Evolutionary conservation across 805 yeast genomes (phyloP).

Genomic region (Wickerhamomyces subpelliculosus): DNA sequence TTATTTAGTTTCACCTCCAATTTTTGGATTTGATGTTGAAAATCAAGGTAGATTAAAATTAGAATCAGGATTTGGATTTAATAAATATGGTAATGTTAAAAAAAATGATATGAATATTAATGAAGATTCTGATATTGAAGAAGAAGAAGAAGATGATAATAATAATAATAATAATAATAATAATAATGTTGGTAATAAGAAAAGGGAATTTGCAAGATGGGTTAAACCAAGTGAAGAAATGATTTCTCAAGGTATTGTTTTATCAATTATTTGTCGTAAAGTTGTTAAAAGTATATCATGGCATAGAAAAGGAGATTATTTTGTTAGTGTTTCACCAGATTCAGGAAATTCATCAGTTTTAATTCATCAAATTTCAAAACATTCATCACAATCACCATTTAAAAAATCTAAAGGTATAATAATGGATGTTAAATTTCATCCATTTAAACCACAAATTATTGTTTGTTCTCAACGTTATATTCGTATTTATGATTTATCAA

Average conservation of each 20-base stretch:
- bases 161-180: no score
- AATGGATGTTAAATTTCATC: conserved; percentile 96
- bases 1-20: conserved; percentile 79
- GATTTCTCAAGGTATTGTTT: conserved; percentile 63
- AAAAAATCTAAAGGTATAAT: conserved; percentile 86
- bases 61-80: conserved; percentile 91
- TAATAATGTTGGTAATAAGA: conserved; percentile 31
- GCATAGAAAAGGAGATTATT: conserved; percentile 97
- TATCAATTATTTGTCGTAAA: conserved; percentile 60
- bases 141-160: no score
- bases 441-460: conserved; percentile 86
- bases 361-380: conserved; percentile 92
- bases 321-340: conserved; percentile 94
- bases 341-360: conserved; percentile 82
- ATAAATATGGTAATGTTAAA: conserved; percentile 48
- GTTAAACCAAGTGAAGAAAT: conserved; percentile 61
- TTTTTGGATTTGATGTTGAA: conserved; percentile 83
- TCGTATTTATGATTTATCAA: conserved; percentile 83
- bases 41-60: conserved; percentile 70
- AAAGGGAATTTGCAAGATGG: conserved; percentile 75
- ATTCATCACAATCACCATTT: conserved; percentile 93
- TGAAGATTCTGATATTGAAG: conserved; percentile 34
- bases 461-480: conserved; percentile 93
- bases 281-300: conserved; percentile 79
- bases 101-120: conserved; percentile 34